A percentile compares a stretch with the other conserved stretches of the same genome.
phyloP scores from a whole-genome alignment of 495 filamentous ascomycete species.

The Polyplosphaeria fusca region DNA sequence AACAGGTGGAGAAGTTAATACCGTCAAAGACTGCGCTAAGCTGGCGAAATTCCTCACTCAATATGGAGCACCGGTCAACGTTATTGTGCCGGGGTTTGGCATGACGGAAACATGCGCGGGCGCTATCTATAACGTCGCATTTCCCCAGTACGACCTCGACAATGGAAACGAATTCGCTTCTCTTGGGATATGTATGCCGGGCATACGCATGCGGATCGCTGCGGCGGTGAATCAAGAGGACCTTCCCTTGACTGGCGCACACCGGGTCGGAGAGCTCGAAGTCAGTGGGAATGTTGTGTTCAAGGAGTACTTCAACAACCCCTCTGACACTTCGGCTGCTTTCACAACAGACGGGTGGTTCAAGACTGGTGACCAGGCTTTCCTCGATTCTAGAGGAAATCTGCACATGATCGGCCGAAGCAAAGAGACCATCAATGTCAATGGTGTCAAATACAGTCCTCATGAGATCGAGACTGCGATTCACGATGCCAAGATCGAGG shows the following conservation, averaged over 20 bases:
- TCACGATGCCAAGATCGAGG: constrained; percentile 44
- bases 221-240: neutral
- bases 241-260: neutral
- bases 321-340: neutral
- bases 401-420: neutral
- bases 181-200: constrained; percentile 4
- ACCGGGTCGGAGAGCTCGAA: constrained; percentile 5
- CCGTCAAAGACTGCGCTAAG: too few relatives aligned
- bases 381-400: constrained; percentile 2
- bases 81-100: too few relatives aligned
- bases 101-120: too few relatives aligned
- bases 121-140: too few relatives aligned
- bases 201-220: constrained; percentile 7
- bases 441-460: constrained; percentile 49
- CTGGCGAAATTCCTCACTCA: too few relatives aligned
- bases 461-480: constrained; percentile 47
- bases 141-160: too few relatives aligned
- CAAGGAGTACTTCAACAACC: constrained; percentile 6
- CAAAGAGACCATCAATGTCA: constrained; percentile 38
- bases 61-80: too few relatives aligned
- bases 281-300: constrained; percentile 7
- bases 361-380: constrained; percentile 9
- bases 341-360: constrained; percentile 21
- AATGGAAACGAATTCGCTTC: constrained; percentile 1
- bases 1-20: too few relatives aligned